Evolutionary conservation across 2,329 filamentous ascomycete genomes (phyloP).

Genomic region (Colletotrichum gloeosporioides): DNA sequence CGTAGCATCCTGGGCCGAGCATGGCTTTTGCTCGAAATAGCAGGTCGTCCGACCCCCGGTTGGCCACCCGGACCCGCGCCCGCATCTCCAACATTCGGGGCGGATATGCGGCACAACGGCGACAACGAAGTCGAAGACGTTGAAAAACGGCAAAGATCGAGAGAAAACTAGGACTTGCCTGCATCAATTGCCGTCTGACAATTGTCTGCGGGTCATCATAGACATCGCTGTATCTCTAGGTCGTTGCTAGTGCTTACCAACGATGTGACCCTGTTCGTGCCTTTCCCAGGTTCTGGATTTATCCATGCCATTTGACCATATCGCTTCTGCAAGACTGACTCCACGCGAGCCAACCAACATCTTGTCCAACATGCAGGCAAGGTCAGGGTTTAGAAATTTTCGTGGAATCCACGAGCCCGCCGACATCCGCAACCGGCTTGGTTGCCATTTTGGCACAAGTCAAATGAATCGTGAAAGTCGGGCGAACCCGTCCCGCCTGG

Average conservation of each 20-base stretch:
- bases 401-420: background rate
- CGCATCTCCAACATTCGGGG: background rate
- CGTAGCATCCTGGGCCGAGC: background rate
- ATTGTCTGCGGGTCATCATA: background rate
- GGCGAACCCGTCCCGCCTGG: too few relatives aligned
- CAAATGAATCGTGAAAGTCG: background rate
- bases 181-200: background rate
- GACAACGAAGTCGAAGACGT: background rate
- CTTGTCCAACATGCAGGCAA: background rate
- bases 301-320: background rate
- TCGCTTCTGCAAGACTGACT: background rate
- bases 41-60: background rate
- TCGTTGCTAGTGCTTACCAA: conserved; percentile 2
- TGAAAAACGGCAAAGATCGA: background rate
- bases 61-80: background rate
- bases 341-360: background rate
- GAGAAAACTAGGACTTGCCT: background rate
- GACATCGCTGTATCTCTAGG: background rate
- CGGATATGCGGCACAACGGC: background rate
- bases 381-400: background rate
- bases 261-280: background rate
- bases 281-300: background rate
- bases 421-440: background rate
- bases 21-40: background rate
- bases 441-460: background rate